Base-by-base conservation (phyloP, 1,139 yeast species). In the Taiozyma sp. region DNA sequence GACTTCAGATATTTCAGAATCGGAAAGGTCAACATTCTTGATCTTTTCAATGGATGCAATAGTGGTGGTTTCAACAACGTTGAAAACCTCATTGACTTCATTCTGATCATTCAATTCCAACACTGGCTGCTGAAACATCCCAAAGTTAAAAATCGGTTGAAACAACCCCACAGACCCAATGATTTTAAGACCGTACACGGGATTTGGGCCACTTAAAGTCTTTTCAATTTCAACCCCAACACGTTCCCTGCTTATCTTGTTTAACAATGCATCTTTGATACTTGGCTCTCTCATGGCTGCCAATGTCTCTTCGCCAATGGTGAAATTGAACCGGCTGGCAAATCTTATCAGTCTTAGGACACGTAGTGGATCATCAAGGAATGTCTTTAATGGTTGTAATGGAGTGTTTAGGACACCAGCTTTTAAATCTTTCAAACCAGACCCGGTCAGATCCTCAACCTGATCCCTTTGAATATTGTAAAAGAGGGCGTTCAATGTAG, bases 301-400 rank as follows among this genome's bases (percentile, higher is more conserved):
- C 41, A 81, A 69, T 0, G 95, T 83, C 1, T 74, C 78, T 0
- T 69, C 59, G 12, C 84, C 96, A 43, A 93, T 76, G 0, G 62
- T 61, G 63, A 92, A 95, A 49, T 82, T 76, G 63, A 87, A 90
- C 50, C 90, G 80, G 45, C 91, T 77, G 0, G 97, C 95, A 73
- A 93, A 93, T 57, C 99, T 72, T 28, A 93, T 80, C 52, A 93
- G 70, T 56, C 99, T 75, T 53, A 93, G 70, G 2, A 93, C 95
- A 54, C 99, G 76, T 54, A 93, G 74, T 0, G 99, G 99, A 66
- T 93, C 99, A 65, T 93, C 99, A 49, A 84, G 67, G 63, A 93
- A 93, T 0, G 99, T 93, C 62, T 86, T 82, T 45, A 76, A 67
- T 3, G 99, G 96, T 16, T 81, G 84, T 50, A 93, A 73, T 0